These are phyloP conservation scores for Litchi chinensis DNA, from an alignment of 345 rosid species.

Conservation along the genomic window DNA sequence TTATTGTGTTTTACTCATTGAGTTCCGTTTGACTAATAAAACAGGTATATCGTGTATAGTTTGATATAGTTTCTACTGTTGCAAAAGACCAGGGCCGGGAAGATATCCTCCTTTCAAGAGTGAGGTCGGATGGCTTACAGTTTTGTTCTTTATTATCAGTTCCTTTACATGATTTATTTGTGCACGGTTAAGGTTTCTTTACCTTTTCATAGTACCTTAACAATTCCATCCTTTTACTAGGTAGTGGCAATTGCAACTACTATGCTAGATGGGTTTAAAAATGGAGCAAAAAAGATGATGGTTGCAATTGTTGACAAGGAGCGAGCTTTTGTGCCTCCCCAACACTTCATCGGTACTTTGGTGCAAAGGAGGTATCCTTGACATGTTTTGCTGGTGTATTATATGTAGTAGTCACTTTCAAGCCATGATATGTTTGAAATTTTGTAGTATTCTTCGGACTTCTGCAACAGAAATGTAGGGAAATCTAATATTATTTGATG, in stretches of 20 bases:
- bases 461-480: not conserved
- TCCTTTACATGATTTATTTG: not conserved
- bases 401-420: not conserved
- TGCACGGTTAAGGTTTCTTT: slow-evolving; percentile 5
- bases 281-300: slow-evolving; percentile 77
- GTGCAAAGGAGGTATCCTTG: slow-evolving; percentile 69
- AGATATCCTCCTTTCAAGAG: slow-evolving; percentile 86
- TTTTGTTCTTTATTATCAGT: not conserved
- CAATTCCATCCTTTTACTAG: slow-evolving; percentile 30
- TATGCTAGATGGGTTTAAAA: slow-evolving; percentile 75
- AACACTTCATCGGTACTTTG: slow-evolving; percentile 79
- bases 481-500: not conserved
- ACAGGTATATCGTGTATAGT: slow-evolving; percentile 71
- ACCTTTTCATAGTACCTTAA: not conserved
- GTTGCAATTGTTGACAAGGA: slow-evolving; percentile 85
- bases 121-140: not conserved
- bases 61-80: slow-evolving; percentile 72
- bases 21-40: not conserved
- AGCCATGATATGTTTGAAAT: slow-evolving; percentile 2
- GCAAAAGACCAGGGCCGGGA: slow-evolving; percentile 80
- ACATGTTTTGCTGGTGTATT: slow-evolving; percentile 10
- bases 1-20: slow-evolving; percentile 9
- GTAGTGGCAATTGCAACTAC: slow-evolving; percentile 74
- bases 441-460: not conserved
- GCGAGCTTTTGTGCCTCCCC: slow-evolving; percentile 85